Conservation (phyloP, 768 basidiomycete genomes). For the Udeniomyces megalosporus region DNA sequence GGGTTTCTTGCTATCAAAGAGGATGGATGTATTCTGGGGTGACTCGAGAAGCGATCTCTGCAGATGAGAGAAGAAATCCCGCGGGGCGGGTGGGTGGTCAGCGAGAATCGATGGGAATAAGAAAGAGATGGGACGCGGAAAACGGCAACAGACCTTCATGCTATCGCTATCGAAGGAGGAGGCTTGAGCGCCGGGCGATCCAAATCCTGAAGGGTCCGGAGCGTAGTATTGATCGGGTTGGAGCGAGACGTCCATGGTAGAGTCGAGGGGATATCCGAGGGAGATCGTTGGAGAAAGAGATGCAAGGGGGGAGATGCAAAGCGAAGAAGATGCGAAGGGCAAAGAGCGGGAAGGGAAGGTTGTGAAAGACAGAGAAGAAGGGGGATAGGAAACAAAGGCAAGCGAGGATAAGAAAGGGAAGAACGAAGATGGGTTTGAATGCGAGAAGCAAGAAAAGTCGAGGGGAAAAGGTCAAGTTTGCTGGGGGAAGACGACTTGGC, state of each 20-base stretch:
- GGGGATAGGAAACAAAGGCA: neutral
- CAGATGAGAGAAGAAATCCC: neutral
- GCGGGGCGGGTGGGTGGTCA: neutral
- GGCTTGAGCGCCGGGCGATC: too few relatives aligned
- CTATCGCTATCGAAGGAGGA: neutral
- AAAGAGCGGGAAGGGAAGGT: neutral
- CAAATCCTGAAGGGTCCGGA: neutral
- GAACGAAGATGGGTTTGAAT: too few relatives aligned
- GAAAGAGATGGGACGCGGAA: neutral
- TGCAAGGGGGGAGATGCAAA: neutral
- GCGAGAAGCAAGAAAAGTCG: too few relatives aligned
- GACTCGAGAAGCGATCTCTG: neutral
- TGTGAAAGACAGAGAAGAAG: neutral
- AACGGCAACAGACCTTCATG: slow-evolving; percentile 3
- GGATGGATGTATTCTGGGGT: slow-evolving; percentile 34
- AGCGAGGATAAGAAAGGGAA: too few relatives aligned
- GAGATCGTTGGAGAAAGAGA: neutral
- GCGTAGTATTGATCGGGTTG: neutral
- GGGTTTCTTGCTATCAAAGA: slow-evolving; percentile 65
- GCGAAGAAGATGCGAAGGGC: neutral
- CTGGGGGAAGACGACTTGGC: too few relatives aligned
- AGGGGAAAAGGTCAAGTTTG: too few relatives aligned
- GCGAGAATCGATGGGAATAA: neutral
- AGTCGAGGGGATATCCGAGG: neutral
- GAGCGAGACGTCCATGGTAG: neutral